Evolutionary conservation across 1,284 basidiomycete species (phyloP).

Genomic region (Pseudozyma tsukubaensis): DNA sequence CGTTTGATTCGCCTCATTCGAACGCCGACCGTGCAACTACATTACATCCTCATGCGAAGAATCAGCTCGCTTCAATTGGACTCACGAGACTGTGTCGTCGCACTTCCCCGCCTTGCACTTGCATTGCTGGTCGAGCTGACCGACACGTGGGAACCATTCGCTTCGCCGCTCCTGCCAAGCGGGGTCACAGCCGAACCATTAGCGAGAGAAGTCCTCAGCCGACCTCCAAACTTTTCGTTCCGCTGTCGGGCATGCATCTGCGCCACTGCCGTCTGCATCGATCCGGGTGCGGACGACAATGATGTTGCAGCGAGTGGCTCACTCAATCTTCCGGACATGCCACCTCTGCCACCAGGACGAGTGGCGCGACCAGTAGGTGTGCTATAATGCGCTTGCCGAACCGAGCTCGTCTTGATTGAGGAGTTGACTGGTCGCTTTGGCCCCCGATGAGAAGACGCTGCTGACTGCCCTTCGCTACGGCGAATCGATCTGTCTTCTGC

Average conservation of each 20-base stretch:
- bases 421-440: constrained; percentile 5
- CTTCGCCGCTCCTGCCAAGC: constrained; percentile 1
- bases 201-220: constrained; percentile 25
- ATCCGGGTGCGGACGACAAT: constrained; percentile 32
- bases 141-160: constrained; percentile 26
- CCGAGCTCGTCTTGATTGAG: constrained; percentile 4
- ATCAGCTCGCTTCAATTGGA: neutral
- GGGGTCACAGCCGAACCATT: neutral
- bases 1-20: too few relatives aligned
- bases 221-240: constrained; percentile 47
- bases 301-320: constrained; percentile 44
- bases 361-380: neutral
- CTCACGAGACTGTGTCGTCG: neutral
- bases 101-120: neutral
- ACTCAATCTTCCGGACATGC: constrained; percentile 29
- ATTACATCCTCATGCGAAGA: too few relatives aligned
- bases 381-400: constrained; percentile 19
- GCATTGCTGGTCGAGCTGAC: constrained; percentile 4
- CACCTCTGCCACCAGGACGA: neutral
- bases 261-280: constrained; percentile 46
- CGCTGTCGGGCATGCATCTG: constrained; percentile 49
- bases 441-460: neutral
- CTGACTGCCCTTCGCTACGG: constrained; percentile 2
- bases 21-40: too few relatives aligned
- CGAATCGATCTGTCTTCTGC: neutral